Evolutionary conservation across 1,284 basidiomycete genomes (phyloP).

Genomic region (Moniliophthora roreri): DNA sequence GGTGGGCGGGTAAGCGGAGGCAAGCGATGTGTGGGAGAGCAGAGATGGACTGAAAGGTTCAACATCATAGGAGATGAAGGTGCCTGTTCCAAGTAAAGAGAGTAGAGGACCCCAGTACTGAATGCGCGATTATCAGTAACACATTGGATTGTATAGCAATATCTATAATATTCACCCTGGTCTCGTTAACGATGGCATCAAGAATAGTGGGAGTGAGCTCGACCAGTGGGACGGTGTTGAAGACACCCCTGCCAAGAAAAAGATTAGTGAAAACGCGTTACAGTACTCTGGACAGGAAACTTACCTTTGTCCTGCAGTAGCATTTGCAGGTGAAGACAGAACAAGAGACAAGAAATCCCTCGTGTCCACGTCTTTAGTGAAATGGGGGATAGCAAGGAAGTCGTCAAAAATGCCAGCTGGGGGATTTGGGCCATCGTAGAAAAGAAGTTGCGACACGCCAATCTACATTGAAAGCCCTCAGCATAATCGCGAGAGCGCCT

Average conservation of each 20-base stretch:
- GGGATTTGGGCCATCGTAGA: constrained; percentile 52
- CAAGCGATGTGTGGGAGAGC: constrained; percentile 36
- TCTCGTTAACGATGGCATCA: constrained; percentile 49
- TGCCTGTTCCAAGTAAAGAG: constrained; percentile 24
- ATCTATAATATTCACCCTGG: constrained; percentile 31
- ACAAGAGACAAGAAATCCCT: constrained; percentile 43
- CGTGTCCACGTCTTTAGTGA: constrained; percentile 38
- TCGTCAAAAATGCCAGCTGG: constrained; percentile 50
- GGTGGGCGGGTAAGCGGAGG: constrained; percentile 47
- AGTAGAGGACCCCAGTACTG: constrained; percentile 32
- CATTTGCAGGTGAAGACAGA: constrained; percentile 37
- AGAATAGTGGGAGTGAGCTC: constrained; percentile 41
- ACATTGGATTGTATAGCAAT: background rate
- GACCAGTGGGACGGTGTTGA: constrained; percentile 47
- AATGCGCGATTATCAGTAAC: background rate
- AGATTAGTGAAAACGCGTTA: too few species aligned
- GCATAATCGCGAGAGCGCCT: too few species aligned
- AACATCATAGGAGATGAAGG: constrained; percentile 49
- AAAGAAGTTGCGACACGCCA: constrained; percentile 36
- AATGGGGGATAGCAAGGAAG: constrained; percentile 38
- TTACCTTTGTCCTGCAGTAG: constrained; percentile 41
- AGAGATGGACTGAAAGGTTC: constrained; percentile 54
- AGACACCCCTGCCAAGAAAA: constrained; percentile 35
- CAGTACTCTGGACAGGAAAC: constrained; percentile 9
- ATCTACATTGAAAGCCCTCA: constrained; percentile 25